Base-by-base conservation (phyloP, 1,284 basidiomycete species). In the Wallemia mellicola region DNA sequence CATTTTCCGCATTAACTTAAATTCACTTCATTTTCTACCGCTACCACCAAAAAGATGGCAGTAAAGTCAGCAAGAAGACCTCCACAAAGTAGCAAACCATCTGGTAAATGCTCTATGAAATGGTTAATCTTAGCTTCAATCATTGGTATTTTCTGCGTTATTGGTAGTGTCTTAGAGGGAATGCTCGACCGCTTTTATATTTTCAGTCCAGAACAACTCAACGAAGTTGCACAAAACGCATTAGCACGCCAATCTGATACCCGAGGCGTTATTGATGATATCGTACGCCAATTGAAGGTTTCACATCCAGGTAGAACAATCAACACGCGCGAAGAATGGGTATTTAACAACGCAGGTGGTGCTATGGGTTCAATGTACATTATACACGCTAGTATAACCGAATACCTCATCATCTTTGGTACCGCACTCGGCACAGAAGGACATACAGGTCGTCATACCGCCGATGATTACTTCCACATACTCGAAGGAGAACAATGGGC, bases 351-450 rank as follows among this genome's bases (percentile, higher is more conserved):
- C 67, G 92, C 92, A 0, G 92, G 91, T 22, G 92, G 94, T 59
- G 92, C 94, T 0, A 98, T 96, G 92, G 92, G 73, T 55, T 81
- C 82, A 55, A 96, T 98, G 92, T 95, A 87, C 71, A 78, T 96
- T 71, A 84, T 98, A 64, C 91, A 81, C 56, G 65, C 66, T 1
- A 61, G 59, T 28, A 61, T 94, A 66, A 91, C 87, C 7, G 88
- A 92, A 75, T 86, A 89, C 73, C 66, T 77, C 54, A 76, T 77
- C 72, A 83, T 98, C 67, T 98, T 98, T 65, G 92, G 92, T 2
- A 91, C 88, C 0, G 88, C 91, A 0, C 74, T 95, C 7, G 92
- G 92, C 15, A 98, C 92, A 1, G 92, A 98, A 71, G 92, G 92
- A 2, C 94, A 98, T 70, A 79, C 81, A 2, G 92, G 92, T 2